Evolutionary conservation across 331 rosid species (phyloP), one percentile per base, ranked within the genome.

Genomic region (Cydonia oblonga): DNA sequence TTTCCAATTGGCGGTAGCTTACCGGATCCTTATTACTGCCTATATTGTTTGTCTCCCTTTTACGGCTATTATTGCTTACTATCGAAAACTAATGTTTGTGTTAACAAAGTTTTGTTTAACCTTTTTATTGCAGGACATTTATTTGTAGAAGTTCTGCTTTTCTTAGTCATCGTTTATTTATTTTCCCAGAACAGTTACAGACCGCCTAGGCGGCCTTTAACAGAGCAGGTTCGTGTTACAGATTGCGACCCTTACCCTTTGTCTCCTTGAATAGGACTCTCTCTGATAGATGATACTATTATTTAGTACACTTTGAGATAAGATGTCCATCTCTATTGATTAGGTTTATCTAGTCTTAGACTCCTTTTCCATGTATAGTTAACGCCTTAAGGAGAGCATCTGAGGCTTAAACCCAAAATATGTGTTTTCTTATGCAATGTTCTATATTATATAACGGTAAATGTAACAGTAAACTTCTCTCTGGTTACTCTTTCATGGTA

Each of bases 101-200:
- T 44, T 54, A 12, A 28, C 42, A 16, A 54, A 29, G 29, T 14
- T 26, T 65, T 12, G 9, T 67, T 57, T 19, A 10, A 26, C 38
- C 24, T 70, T 69, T 42, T 81, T 70, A 22, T 78, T 80, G 79
- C 82, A 93, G 98, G 98, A 29, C 98, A 91, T 86, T 80, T 89
- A 33, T 87, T 93, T 71, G 85, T 93, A 56, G 97, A 91, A 75
- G 96, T 79, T 77, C 82, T 93, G 72, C 96, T 93, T 69, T 53
- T 88, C 58, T 89, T 88, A 54, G 98, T 93, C 75, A 93, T 93
- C 60, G 79, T 91, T 76, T 85, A 89, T 82, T 83, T 93, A 66
- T 95, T 93, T 70, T 91, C 97, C 54, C 96, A 86, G 84, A 93
- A 93, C 77, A 93, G 98, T 86, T 93, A 93, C 90, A 93, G 86